Percentiles rank a stretch among this genome's conserved stretches.
Evolutionary conservation across 2,329 filamentous ascomycete species (phyloP).

Genomic region (Bipolaris bicolor): DNA sequence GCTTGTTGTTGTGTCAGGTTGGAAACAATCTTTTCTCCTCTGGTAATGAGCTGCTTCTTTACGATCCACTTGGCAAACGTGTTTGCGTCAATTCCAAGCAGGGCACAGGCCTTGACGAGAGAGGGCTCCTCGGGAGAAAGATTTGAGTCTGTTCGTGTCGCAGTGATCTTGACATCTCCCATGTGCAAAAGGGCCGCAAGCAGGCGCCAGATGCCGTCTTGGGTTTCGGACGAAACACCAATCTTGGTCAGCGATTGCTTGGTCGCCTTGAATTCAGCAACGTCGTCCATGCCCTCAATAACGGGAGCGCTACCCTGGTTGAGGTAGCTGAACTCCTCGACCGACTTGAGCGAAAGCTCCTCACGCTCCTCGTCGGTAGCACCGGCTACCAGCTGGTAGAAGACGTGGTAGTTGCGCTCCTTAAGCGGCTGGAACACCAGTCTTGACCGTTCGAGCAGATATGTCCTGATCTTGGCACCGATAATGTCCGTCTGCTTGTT

Average conservation of each 20-base stretch:
- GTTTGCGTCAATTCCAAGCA: constrained; percentile 83
- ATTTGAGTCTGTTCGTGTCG: constrained; percentile 85
- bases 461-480: constrained; percentile 95
- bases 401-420: constrained; percentile 98
- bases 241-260: constrained; percentile 86
- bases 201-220: constrained; percentile 85
- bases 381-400: constrained; percentile 95
- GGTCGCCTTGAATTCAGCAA: constrained; percentile 88
- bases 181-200: constrained; percentile 91
- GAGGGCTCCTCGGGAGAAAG: constrained; percentile 81
- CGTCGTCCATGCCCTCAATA: constrained; percentile 95
- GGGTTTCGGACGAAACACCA: constrained; percentile 75
- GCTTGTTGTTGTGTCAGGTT: constrained; percentile 94
- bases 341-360: constrained; percentile 76
- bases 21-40: constrained; percentile 96
- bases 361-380: constrained; percentile 83
- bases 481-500: constrained; percentile 95
- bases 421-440: constrained; percentile 97
- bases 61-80: constrained; percentile 98
- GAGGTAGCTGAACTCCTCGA: constrained; percentile 93
- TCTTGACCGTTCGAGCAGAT: constrained; percentile 91
- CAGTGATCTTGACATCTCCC: constrained; percentile 94
- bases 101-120: constrained; percentile 77
- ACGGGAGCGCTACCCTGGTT: constrained; percentile 91
- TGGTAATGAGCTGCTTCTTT: constrained; percentile 96